Conservation (phyloP, 306 rosid species). For the Citrullus colocynthis region DNA sequence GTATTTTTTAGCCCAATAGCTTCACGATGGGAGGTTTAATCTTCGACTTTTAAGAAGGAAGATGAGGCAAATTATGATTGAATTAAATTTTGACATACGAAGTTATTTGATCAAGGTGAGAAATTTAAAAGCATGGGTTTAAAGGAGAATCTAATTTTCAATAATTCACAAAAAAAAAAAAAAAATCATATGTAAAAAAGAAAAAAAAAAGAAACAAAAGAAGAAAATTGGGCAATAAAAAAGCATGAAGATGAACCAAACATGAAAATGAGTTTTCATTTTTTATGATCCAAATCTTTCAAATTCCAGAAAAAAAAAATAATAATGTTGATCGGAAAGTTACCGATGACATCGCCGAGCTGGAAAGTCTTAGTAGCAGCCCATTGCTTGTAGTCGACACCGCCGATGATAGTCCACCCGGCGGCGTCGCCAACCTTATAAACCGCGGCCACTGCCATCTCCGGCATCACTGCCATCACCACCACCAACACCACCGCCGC, state of each 20-base stretch:
- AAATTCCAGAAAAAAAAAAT: not conserved
- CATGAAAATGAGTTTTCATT: not conserved
- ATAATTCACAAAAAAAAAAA: too few relatives aligned
- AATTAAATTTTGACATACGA: too few relatives aligned
- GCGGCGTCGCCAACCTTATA: slow-evolving; percentile 75
- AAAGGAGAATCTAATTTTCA: too few relatives aligned
- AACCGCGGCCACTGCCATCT: slow-evolving; percentile 38
- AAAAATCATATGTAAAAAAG: too few relatives aligned
- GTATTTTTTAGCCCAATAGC: too few relatives aligned
- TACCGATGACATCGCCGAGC: slow-evolving; percentile 67
- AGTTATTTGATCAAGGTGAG: too few relatives aligned
- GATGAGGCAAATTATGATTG: too few relatives aligned
- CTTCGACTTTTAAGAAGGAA: too few relatives aligned
- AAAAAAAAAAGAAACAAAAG: not conserved
- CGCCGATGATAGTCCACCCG: slow-evolving; percentile 72
- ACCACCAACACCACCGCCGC: slow-evolving; percentile 16
- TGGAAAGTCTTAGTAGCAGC: slow-evolving; percentile 55
- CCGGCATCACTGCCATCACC: slow-evolving; percentile 10
- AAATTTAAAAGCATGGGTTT: too few relatives aligned
- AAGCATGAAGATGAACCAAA: not conserved
- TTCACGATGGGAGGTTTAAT: too few relatives aligned
- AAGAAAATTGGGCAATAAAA: not conserved
- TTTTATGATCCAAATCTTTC: not conserved
- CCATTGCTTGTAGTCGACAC: slow-evolving; percentile 61
- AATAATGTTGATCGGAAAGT: slow-evolving; percentile 4